Evolutionary conservation across 2,329 filamentous ascomycete genomes (phyloP), one percentile per base, ranked within the genome.

Genomic region (Teratosphaeria epicoccoides): DNA sequence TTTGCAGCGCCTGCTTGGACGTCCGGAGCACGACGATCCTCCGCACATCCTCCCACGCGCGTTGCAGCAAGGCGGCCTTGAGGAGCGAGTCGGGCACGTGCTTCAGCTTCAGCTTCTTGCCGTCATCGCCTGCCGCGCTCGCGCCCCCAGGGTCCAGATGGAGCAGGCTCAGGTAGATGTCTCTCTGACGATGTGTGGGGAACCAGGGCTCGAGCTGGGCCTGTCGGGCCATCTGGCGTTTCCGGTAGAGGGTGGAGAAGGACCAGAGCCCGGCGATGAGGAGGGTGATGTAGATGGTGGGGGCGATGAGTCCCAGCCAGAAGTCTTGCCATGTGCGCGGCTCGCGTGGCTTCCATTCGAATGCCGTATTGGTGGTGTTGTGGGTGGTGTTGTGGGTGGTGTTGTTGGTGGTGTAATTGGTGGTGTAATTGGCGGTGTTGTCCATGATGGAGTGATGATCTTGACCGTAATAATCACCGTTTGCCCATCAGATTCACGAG

Each of bases 181-280:
- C 90, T 71, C 91, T 87, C 71, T 93, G 87, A 49, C 94, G 76
- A 69, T 98, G 90, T 49, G 85, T 80, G 23, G 85, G 84, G 71
- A 98, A 98, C 91, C 93, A 98, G 61, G 91, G 89, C 60, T 87
- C 88, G 55, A 98, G 82, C 60, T 87, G 88, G 50, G 88, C 85
- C 63, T 86, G 85, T 73, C 88, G 82, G 59, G 68, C 63, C 53
- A 87, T 84, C 79, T 95, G 93, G 70, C 93, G 83, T 73, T 93
- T 91, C 64, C 91, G 84, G 72, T 97, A 97, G 57, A 97, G 82
- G 52, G 82, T 87, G 46, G 88, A 94, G 73, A 98, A 98, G 58
- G 88, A 93, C 67, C 86, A 84, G 61, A 98, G 81, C 29, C 89
- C 91, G 64, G 89, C 88, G 64, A 87, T 78, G 51, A 98, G 83